phyloP scores from a whole-genome alignment of 2,329 filamentous ascomycete species.

The Alternaria sp. region DNA sequence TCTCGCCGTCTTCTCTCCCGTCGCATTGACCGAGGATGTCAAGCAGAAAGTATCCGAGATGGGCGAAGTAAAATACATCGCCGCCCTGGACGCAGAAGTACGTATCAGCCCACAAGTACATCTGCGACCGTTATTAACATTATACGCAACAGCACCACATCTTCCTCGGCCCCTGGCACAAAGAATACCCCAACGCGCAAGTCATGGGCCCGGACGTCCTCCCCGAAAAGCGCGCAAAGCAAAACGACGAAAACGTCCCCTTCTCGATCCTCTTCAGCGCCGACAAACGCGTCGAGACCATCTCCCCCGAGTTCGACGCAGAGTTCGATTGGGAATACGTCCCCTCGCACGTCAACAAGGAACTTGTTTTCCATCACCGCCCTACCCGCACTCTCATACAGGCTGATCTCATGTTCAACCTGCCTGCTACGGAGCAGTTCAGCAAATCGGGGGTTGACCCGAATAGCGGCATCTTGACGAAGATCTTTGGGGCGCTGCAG shows the following conservation, averaged over 20 bases:
- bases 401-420: conserved; percentile 90
- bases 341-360: conserved; percentile 78
- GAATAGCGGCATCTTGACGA: conserved; percentile 64
- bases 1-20: conserved; percentile 90
- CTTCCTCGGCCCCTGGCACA: conserved; percentile 84
- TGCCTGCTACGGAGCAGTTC: conserved; percentile 85
- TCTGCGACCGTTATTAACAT: too few species aligned
- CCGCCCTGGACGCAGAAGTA: conserved; percentile 81
- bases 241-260: conserved; percentile 62
- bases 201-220: conserved; percentile 85
- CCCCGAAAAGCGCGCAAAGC: conserved; percentile 76
- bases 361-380: conserved; percentile 85
- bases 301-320: conserved; percentile 79
- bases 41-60: conserved; percentile 65
- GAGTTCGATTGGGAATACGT: conserved; percentile 90
- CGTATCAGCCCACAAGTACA: not conserved
- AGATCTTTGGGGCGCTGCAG: conserved; percentile 64
- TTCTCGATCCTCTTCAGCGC: conserved; percentile 69
- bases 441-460: conserved; percentile 61
- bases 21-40: conserved; percentile 79
- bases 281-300: conserved; percentile 50
- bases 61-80: conserved; percentile 78
- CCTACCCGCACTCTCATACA: conserved; percentile 81
- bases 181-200: conserved; percentile 77
- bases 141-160: conserved; percentile 75